Percentiles rank a stretch among this genome's conserved stretches.
phyloP scores from a whole-genome alignment of 345 rosid genomes.

The Rhizophora mangle region DNA sequence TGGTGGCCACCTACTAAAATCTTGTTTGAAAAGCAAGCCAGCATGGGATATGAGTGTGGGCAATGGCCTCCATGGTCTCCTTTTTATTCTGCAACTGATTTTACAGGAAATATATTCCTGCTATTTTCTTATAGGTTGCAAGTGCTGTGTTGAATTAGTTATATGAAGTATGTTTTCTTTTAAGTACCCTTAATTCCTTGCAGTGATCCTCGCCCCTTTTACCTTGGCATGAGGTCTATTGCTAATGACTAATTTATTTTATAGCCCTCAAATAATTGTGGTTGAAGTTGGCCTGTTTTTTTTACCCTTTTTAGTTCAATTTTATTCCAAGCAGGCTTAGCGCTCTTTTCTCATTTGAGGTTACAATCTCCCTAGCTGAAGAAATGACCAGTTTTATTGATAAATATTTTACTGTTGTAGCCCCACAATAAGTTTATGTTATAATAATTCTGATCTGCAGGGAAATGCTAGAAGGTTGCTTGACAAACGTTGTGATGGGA shows the following conservation, averaged over 20 bases:
- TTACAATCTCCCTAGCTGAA: not conserved
- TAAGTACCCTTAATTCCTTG: slow-evolving; percentile 4
- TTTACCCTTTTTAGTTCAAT: not conserved
- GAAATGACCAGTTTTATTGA: not conserved
- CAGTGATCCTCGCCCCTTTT: not conserved
- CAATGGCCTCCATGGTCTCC: too few species aligned
- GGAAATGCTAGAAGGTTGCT: slow-evolving; percentile 92
- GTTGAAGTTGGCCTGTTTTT: not conserved
- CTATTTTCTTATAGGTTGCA: too few species aligned
- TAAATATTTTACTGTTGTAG: not conserved
- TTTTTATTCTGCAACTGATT: too few species aligned
- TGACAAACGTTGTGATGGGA: slow-evolving; percentile 76
- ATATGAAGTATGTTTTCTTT: slow-evolving; percentile 1
- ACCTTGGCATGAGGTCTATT: not conserved
- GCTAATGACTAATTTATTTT: too few species aligned
- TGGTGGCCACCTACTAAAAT: too few species aligned
- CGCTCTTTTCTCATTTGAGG: not conserved
- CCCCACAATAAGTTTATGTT: not conserved
- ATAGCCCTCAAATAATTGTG: not conserved
- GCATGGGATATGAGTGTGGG: too few species aligned
- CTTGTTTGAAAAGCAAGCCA: too few species aligned
- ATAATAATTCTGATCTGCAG: slow-evolving; percentile 38
- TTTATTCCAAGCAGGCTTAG: not conserved
- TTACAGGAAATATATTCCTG: too few species aligned
- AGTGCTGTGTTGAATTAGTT: too few species aligned